phyloP scores from a whole-genome alignment of 495 filamentous ascomycete genomes.

The Penicilliopsis zonata region DNA sequence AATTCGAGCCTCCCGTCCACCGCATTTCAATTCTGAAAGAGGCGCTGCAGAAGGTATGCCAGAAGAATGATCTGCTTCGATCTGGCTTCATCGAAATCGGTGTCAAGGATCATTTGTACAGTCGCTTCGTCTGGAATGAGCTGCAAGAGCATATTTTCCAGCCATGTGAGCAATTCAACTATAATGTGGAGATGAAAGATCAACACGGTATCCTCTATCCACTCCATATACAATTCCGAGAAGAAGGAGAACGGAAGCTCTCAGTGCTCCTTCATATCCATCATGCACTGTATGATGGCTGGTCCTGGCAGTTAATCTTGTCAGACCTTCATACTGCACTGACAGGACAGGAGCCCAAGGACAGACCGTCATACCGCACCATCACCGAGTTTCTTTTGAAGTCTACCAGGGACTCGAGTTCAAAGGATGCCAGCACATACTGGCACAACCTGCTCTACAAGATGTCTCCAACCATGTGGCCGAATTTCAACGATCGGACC shows the following conservation, averaged over 20 bases:
- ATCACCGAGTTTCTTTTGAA: slow-evolving; percentile 22
- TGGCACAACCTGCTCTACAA: slow-evolving; percentile 49
- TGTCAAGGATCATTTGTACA: slow-evolving; percentile 34
- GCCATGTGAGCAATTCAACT: slow-evolving; percentile 17
- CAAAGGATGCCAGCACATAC: slow-evolving; percentile 42
- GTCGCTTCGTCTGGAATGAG: slow-evolving; percentile 48
- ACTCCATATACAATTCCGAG: slow-evolving; percentile 39
- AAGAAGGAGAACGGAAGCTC: slow-evolving; percentile 10
- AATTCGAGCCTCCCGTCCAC: slow-evolving; percentile 25
- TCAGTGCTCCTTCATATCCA: slow-evolving; percentile 43
- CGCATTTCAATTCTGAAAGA: slow-evolving; percentile 18
- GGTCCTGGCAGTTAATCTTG: slow-evolving; percentile 65
- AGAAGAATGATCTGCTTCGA: slow-evolving; percentile 51
- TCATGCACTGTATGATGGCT: slow-evolving; percentile 75
- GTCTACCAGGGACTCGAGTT: slow-evolving; percentile 21
- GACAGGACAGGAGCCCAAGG: slow-evolving; percentile 4
- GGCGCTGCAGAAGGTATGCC: slow-evolving; percentile 34
- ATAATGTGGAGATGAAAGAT: slow-evolving; percentile 12
- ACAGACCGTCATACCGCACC: slow-evolving; percentile 14
- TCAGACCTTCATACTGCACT: slow-evolving; percentile 43
- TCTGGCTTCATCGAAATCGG: slow-evolving; percentile 50
- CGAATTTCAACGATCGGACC: slow-evolving; percentile 12
- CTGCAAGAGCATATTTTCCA: slow-evolving; percentile 30
- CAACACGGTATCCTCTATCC: slow-evolving; percentile 41
- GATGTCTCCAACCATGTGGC: slow-evolving; percentile 15